These are phyloP conservation scores for Scheffersomyces quercinus DNA, from an alignment of 1,139 yeast genomes.

Conservation along the genomic window DNA sequence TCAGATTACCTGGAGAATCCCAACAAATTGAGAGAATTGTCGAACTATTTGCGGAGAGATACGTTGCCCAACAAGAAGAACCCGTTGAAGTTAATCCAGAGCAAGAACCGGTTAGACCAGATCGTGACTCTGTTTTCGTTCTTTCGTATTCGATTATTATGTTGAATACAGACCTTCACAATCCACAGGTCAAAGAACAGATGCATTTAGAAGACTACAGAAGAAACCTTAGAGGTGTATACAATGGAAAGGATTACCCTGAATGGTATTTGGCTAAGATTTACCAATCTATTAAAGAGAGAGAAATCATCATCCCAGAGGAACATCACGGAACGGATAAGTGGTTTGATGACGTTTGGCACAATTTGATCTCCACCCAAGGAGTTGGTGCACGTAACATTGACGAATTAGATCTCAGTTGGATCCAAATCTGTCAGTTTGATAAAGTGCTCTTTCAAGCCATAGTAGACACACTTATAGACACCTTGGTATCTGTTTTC, in stretches of 20 bases:
- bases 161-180: conserved; percentile 77
- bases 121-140: conserved; percentile 70
- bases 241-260: conserved; percentile 78
- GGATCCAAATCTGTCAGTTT: conserved; percentile 42
- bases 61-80: conserved; percentile 58
- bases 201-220: conserved; percentile 87
- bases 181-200: conserved; percentile 77
- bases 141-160: conserved; percentile 74
- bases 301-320: conserved; percentile 96
- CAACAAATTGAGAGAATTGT: conserved; percentile 93
- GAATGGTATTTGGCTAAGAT: conserved; percentile 82
- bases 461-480: conserved; percentile 61
- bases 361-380: conserved; percentile 66
- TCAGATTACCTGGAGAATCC: conserved; percentile 95
- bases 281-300: conserved; percentile 74
- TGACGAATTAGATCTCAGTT: conserved; percentile 21
- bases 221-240: conserved; percentile 77
- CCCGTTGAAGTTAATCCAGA: conserved; percentile 17
- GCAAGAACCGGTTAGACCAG: conserved; percentile 57
- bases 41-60: conserved; percentile 81
- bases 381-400: conserved; percentile 13
- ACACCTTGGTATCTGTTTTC: conserved; percentile 74
- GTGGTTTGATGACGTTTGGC: conserved; percentile 95
- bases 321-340: conserved; percentile 87
- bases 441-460: conserved; percentile 71